Percentiles rank a stretch among this genome's conserved stretches.
These are phyloP conservation scores for Penicillium sp. DNA, from an alignment of 2,329 filamentous ascomycete genomes.

Conservation along the genomic window DNA sequence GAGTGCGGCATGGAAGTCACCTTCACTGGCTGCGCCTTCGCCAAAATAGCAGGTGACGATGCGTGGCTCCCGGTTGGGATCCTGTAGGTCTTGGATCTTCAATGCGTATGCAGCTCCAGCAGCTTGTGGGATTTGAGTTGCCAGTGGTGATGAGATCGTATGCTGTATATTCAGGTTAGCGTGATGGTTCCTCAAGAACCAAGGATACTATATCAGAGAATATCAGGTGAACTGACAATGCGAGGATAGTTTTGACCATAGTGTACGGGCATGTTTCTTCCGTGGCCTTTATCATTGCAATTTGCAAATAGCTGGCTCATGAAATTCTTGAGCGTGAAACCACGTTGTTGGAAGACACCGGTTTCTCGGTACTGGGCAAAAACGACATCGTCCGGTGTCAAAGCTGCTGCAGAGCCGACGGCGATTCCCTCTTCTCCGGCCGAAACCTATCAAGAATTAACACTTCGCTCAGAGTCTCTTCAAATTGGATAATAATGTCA, in stretches of 20 bases:
- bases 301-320: slow-evolving; percentile 97
- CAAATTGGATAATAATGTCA: too few species aligned
- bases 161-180: slow-evolving; percentile 63
- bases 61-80: slow-evolving; percentile 66
- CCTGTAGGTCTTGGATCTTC: slow-evolving; percentile 74
- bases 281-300: slow-evolving; percentile 72
- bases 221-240: slow-evolving; percentile 59
- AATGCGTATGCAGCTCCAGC: slow-evolving; percentile 84
- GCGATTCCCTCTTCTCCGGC: slow-evolving; percentile 93
- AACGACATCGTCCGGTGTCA: slow-evolving; percentile 82
- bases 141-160: slow-evolving; percentile 81
- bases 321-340: slow-evolving; percentile 83
- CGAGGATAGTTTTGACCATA: slow-evolving; percentile 84
- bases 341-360: slow-evolving; percentile 85
- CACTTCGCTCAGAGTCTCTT: too few species aligned
- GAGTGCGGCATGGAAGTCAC: slow-evolving; percentile 86
- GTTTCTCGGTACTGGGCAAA: slow-evolving; percentile 95
- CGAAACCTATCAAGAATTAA: slow-evolving; percentile 55
- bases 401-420: slow-evolving; percentile 80
- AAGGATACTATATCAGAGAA: neutral
- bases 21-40: slow-evolving; percentile 86
- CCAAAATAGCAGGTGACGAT: slow-evolving; percentile 86
- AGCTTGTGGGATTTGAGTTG: slow-evolving; percentile 87
- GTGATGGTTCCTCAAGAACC: neutral
- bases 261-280: slow-evolving; percentile 96